Conservation (phyloP, 352 stramenopile genomes). For the Globisporangium paroecandrum region DNA sequence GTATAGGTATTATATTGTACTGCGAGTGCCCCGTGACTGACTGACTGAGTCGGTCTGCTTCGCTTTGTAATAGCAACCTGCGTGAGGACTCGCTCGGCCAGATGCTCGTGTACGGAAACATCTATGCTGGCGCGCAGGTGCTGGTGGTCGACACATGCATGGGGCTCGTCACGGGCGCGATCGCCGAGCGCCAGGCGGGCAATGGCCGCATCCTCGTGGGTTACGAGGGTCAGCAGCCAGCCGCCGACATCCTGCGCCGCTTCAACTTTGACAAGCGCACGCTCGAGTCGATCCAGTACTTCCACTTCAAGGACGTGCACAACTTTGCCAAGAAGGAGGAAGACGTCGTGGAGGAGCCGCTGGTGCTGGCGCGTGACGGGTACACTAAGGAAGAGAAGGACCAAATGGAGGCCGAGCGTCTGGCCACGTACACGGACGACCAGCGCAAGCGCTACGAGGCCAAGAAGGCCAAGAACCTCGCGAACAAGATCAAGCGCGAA, state of each 20-base stretch:
- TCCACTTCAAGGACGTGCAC: conserved; percentile 62
- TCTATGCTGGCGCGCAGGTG: conserved; percentile 85
- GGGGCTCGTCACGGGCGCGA: conserved; percentile 87
- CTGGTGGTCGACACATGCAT: conserved; percentile 92
- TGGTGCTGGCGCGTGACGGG: conserved; percentile 42
- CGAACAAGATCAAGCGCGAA: conserved; percentile 79
- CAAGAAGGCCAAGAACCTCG: conserved; percentile 65
- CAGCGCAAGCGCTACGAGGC: conserved; percentile 78
- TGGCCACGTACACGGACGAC: conserved; percentile 78
- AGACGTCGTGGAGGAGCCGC: conserved; percentile 40
- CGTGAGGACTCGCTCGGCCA: conserved; percentile 92
- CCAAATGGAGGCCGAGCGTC: conserved; percentile 64
- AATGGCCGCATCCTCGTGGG: conserved; percentile 65
- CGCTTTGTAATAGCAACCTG: conserved; percentile 50
- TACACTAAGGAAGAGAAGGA: conserved; percentile 60
- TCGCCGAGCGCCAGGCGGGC: conserved; percentile 80
- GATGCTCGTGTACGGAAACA: conserved; percentile 92
- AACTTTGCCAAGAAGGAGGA: conserved; percentile 47
- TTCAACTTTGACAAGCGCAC: conserved; percentile 85
- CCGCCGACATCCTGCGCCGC: conserved; percentile 74
- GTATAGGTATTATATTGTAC: not conserved
- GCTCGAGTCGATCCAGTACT: conserved; percentile 72
- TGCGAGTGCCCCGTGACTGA: not conserved
- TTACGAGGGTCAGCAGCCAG: conserved; percentile 71
- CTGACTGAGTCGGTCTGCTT: not conserved